A percentile compares a stretch with the other conserved stretches of the same genome.
These are phyloP conservation scores for Bacidia gigantensis DNA, from an alignment of 495 filamentous ascomycete genomes.

Conservation along the genomic window DNA sequence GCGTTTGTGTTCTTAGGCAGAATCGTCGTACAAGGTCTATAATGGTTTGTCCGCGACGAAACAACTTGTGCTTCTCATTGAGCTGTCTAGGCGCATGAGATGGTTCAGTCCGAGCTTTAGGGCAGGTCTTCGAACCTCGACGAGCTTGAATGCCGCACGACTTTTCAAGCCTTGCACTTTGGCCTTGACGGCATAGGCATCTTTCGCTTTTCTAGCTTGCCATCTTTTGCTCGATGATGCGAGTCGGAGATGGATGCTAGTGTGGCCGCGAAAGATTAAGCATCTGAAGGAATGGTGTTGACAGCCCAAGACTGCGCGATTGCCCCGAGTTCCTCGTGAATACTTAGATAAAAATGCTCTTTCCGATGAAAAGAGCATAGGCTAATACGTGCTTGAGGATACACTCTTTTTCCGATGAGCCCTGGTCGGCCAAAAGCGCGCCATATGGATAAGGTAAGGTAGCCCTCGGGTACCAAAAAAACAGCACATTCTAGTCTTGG, in stretches of 20 bases:
- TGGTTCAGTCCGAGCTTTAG: not conserved
- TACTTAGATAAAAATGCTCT: too few species aligned
- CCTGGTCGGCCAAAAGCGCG: too few species aligned
- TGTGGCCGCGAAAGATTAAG: too few species aligned
- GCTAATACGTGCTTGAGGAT: too few species aligned
- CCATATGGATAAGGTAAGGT: too few species aligned
- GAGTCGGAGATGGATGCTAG: not conserved
- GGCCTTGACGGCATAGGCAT: slow-evolving; percentile 56
- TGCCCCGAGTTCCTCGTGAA: too few species aligned
- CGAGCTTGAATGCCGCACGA: slow-evolving; percentile 82
- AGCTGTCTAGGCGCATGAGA: slow-evolving; percentile 36
- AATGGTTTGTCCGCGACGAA: slow-evolving; percentile 66
- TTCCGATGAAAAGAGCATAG: too few species aligned
- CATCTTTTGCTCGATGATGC: slow-evolving; percentile 57
- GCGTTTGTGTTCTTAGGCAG: not conserved
- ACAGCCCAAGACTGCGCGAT: too few species aligned
- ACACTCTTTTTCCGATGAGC: too few species aligned
- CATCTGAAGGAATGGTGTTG: too few species aligned
- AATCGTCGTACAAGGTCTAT: slow-evolving; percentile 62
- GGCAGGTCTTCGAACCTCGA: slow-evolving; percentile 41
- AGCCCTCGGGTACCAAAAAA: too few species aligned
- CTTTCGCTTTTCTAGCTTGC: slow-evolving; percentile 60
- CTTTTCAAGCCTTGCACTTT: slow-evolving; percentile 66
- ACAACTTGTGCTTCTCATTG: slow-evolving; percentile 65
- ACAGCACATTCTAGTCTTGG: too few species aligned